Conservation (phyloP, 169 alveolate genomes). For the Eimeria nieschulzi region DNA sequence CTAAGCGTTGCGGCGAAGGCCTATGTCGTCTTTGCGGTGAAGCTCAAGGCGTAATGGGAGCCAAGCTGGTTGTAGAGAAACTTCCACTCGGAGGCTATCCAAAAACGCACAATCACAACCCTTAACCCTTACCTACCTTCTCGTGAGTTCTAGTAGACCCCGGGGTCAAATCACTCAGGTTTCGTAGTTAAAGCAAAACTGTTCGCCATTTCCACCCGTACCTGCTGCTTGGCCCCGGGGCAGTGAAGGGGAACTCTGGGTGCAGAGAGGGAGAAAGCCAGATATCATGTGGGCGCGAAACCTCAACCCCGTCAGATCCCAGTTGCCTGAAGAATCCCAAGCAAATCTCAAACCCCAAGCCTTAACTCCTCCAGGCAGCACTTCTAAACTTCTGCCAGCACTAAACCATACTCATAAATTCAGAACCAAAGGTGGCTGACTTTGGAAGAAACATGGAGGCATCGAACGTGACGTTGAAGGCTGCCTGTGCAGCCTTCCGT, state of each 20-base stretch:
- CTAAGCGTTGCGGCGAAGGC: slow-evolving; percentile 33
- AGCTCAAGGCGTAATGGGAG: slow-evolving; percentile 65
- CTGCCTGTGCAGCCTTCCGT: slow-evolving; percentile 37
- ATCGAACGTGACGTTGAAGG: slow-evolving; percentile 50
- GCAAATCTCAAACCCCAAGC: slow-evolving; percentile 6
- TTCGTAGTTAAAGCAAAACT: no score
- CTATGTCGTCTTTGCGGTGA: slow-evolving; percentile 39
- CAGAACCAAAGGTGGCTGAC: not conserved
- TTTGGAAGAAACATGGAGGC: slow-evolving; percentile 53
- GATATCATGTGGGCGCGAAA: slow-evolving; percentile 38
- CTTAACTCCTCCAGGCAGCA: not conserved
- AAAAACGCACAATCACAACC: no score
- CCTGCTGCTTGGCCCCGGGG: slow-evolving; percentile 64
- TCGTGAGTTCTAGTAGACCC: no score
- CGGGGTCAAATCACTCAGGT: no score
- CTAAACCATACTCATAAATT: no score
- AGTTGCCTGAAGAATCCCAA: slow-evolving; percentile 21
- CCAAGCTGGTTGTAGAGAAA: slow-evolving; percentile 72
- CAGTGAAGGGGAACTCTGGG: slow-evolving; percentile 30
- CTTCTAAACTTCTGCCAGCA: not conserved
- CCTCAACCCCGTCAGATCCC: slow-evolving; percentile 49
- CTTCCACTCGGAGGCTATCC: slow-evolving; percentile 52
- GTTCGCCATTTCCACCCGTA: not conserved
- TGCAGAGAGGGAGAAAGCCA: slow-evolving; percentile 59
- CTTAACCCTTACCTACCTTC: no score